Base-by-base conservation (phyloP, 2,329 filamentous ascomycete genomes). In the Exserohilum turcica region DNA sequence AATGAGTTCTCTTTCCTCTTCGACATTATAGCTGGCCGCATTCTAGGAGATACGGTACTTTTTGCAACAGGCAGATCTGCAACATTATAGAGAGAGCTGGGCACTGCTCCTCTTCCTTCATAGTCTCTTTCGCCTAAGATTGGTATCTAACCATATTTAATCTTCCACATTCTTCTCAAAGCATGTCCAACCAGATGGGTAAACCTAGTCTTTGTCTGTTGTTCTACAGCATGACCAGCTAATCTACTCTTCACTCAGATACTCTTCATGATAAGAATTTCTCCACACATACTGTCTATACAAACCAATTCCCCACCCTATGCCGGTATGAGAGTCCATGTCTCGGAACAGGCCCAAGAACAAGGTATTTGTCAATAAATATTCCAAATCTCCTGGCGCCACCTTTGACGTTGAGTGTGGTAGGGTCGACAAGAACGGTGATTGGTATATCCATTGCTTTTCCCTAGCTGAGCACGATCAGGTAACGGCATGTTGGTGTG, bases 391-490 rank as follows among this genome's bases (percentile, higher is more conserved):
- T 2, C 27, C 13, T 1, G 43, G 29, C 13, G n/a, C 46, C 19
- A 19, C n/a, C n/a, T n/a, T n/a, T 46, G 13, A 24, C 37, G 19
- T 50, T 54, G 3, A 46, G 52, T 15, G 36, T 50, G 3, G n/a
- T 54, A 3, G 42, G 52, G 1, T 16, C 52, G n/a, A n/a, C 43
- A 2, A 15, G 52, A 1, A 38, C 48, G 12, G 16, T 27, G n/a
- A 27, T 43, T 37, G 43, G 53, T n/a, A 18, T 48, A 21, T 29
- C 10, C 1, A 38, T 56, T 4, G 53, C 48, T 13, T 6, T 48
- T 35, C 21, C n/a, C n/a, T n/a, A n/a, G n/a, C n/a, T n/a, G 19
- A 6, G 24, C 8, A 39, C 9, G 13, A 5, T 21, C 5, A 5
- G 9, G 0, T 15, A 16, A 15, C 13, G 6, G 21, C 13, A 39